A percentile compares a stretch with the other conserved stretches of the same genome.
Conservation (phyloP, 2,329 filamentous ascomycete genomes). For the Pseudocercospora fuligena region DNA sequence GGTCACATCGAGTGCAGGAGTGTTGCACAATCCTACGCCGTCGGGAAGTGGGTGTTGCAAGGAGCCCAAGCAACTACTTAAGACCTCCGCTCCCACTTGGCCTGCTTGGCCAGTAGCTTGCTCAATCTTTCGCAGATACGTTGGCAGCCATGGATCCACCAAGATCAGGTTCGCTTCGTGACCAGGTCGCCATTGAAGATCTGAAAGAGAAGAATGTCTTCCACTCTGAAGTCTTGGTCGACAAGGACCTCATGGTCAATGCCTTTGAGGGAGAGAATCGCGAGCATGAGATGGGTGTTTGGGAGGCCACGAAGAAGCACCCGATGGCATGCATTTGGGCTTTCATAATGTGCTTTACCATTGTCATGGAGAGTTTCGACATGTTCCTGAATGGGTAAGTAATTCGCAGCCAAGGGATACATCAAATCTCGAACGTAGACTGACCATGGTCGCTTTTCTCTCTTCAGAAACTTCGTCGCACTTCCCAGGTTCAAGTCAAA, state of each 20-base stretch:
- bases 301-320: slow-evolving; percentile 54
- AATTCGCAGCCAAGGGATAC: slow-evolving; percentile 56
- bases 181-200: slow-evolving; percentile 32
- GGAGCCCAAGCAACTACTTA: slow-evolving; percentile 3
- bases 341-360: slow-evolving; percentile 55
- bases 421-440: neutral
- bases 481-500: slow-evolving; percentile 49
- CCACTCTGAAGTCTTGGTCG: slow-evolving; percentile 43
- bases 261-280: slow-evolving; percentile 61
- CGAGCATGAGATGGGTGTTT: slow-evolving; percentile 54
- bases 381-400: slow-evolving; percentile 34
- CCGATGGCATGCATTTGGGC: slow-evolving; percentile 58
- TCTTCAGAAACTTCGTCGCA: slow-evolving; percentile 56
- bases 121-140: neutral
- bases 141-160: neutral
- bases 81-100: neutral
- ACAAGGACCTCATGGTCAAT: slow-evolving; percentile 48
- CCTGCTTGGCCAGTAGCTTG: neutral
- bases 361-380: slow-evolving; percentile 43
- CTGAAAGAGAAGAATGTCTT: slow-evolving; percentile 51
- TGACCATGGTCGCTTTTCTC: neutral
- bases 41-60: slow-evolving; percentile 2
- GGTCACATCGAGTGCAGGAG: slow-evolving; percentile 1
- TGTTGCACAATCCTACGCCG: neutral
- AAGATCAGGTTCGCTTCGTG: neutral